Conservation (phyloP, 192 early-diverging fungal species). For the Spizellomyces punctatus region DNA sequence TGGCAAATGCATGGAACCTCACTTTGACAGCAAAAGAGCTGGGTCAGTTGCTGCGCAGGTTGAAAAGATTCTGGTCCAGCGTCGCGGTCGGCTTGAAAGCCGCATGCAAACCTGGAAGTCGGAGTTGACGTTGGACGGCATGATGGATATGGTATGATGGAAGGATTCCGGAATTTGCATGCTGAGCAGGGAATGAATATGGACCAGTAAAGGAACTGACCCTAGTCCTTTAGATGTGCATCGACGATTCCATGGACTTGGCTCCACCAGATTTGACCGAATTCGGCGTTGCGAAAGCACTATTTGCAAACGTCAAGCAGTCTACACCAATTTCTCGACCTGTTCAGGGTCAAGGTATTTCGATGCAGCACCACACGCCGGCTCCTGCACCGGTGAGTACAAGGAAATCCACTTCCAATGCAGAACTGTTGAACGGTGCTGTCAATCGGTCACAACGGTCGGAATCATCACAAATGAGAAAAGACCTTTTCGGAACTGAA, state of each 20-base stretch:
- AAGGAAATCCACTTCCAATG: too few relatives aligned
- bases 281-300: not conserved
- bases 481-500: too few relatives aligned
- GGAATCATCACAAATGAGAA: too few relatives aligned
- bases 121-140: not conserved
- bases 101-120: not conserved
- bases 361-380: too few relatives aligned
- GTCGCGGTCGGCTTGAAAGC: constrained; percentile 14
- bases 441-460: too few relatives aligned
- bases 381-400: too few relatives aligned
- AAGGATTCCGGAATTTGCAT: not conserved
- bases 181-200: not conserved
- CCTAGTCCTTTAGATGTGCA: not conserved
- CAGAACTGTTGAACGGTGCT: too few relatives aligned
- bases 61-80: constrained; percentile 12
- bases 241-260: constrained; percentile 1
- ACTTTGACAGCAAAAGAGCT: constrained; percentile 4
- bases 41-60: constrained; percentile 12
- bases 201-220: not conserved
- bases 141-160: constrained; percentile 1
- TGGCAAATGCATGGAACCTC: not conserved
- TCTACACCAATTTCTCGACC: too few relatives aligned
- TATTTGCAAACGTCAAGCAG: too few relatives aligned
- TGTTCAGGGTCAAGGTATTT: too few relatives aligned
- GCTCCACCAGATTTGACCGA: not conserved